Evolutionary conservation across 129 eudicot species (phyloP).

Genomic region (Deinandra increscens): DNA sequence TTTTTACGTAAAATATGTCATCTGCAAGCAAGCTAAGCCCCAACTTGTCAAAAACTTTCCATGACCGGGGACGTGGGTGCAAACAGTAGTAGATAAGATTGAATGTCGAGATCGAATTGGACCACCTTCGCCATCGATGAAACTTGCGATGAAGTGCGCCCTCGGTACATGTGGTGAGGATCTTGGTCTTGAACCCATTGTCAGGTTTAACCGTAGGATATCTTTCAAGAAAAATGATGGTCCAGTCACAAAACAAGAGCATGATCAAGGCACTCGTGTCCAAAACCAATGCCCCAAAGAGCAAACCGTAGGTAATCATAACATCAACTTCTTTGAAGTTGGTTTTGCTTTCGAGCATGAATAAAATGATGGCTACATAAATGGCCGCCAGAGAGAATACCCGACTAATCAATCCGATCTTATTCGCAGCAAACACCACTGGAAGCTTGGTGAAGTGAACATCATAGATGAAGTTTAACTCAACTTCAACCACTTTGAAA

Average conservation of each 20-base stretch:
- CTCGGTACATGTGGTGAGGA: neutral
- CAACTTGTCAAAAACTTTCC: conserved; percentile 3
- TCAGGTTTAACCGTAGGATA: no score
- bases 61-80: neutral
- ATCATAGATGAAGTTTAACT: conserved; percentile 58
- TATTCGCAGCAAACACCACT: conserved; percentile 29
- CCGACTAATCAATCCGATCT: conserved; percentile 16
- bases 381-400: conserved; percentile 22
- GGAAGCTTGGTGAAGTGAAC: conserved; percentile 56
- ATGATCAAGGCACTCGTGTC: conserved; percentile 39
- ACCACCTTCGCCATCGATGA: no score
- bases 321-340: conserved; percentile 8
- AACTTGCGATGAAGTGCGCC: no score
- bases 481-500: conserved; percentile 49
- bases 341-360: conserved; percentile 27
- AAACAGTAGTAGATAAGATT: conserved; percentile 45
- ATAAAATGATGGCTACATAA: conserved; percentile 30
- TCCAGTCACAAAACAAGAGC: conserved; percentile 58
- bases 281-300: conserved; percentile 45
- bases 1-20: conserved; percentile 26
- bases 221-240: no score
- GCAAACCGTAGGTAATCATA: conserved; percentile 40
- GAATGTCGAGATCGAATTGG: conserved; percentile 36
- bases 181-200: neutral
- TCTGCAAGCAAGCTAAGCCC: conserved; percentile 35